Evolutionary conservation across 2,329 filamentous ascomycete species (phyloP), one percentile per base, ranked within the genome.

Genomic region (Epicoccum nigrum): DNA sequence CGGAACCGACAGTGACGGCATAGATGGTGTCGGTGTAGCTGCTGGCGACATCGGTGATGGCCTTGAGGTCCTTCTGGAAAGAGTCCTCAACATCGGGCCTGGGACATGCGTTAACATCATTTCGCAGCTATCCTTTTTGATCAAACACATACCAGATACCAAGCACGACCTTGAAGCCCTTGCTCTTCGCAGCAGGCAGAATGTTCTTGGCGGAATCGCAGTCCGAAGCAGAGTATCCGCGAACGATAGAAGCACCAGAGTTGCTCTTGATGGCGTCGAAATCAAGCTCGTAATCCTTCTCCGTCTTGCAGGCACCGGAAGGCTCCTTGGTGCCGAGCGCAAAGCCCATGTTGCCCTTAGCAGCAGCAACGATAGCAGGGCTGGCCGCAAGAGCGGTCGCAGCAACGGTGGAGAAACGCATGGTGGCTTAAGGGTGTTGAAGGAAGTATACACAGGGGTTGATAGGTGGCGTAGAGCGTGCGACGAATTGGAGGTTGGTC

Each of bases 1-100:
- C 87, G 12, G 85, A 88, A 21, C 87, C 87, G 51, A 89, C 84
- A 4, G 86, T 89, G 56, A 89, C 83, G 49, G 82, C 87, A 65
- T 87, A 84, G 58, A 90, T 80, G 51, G 83, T 80, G 53, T 83
- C 79, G 62, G 80, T 75, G 70, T 79, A 81, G 72, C 81, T 50
- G 7, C 57, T 61, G 2, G 77, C 78, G 56, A 79, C 77, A 53
- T 63, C 74, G 45, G 79, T 74, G 48, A 88, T 76, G 11, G 86
- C 84, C 6, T 76, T 71, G 66, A 83, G 84, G 70, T 89, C 87
- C 39, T 77, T 74, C 20, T 80, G 67, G 73, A 85, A 88, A 28
- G 83, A 84, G 23, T 81, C 76, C n/a, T 85, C 79, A 37, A 80
- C 79, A 63, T 88, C 86, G 31, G 85, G 81, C 83, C 83, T 83